Percentiles rank a stretch among this genome's conserved stretches.
Evolutionary conservation across 2,329 filamentous ascomycete genomes (phyloP).

Genomic region (Colletotrichum truncatum): DNA sequence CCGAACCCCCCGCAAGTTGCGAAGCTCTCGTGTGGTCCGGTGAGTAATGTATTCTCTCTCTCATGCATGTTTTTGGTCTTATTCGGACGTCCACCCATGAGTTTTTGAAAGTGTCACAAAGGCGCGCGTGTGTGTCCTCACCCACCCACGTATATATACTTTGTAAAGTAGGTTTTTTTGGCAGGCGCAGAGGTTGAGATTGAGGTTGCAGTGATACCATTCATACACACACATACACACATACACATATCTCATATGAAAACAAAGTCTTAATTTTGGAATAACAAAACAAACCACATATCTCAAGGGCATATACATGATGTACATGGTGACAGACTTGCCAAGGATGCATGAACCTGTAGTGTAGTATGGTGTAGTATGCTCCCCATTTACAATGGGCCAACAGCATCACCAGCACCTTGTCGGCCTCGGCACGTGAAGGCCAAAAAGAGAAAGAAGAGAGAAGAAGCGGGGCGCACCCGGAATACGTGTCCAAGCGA

Average conservation of each 20-base stretch:
- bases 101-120: background rate
- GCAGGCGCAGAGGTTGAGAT: background rate
- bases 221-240: too few species aligned
- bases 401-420: background rate
- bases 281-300: background rate
- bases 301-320: too few species aligned
- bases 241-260: too few species aligned
- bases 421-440: background rate
- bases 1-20: background rate
- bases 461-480: background rate
- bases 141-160: too few species aligned
- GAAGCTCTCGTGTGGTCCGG: constrained; percentile 22
- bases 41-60: constrained; percentile 12
- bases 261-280: background rate
- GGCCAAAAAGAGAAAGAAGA: too few species aligned
- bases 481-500: background rate
- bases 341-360: too few species aligned
- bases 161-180: background rate
- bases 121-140: background rate
- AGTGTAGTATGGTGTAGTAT: background rate
- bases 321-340: too few species aligned
- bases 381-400: background rate
- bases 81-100: background rate
- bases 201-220: background rate
- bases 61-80: background rate